Percentiles rank a stretch among this genome's conserved stretches.
Evolutionary conservation across 2,329 filamentous ascomycete genomes (phyloP).

Genomic region (Trichophyton schoenleinii): DNA sequence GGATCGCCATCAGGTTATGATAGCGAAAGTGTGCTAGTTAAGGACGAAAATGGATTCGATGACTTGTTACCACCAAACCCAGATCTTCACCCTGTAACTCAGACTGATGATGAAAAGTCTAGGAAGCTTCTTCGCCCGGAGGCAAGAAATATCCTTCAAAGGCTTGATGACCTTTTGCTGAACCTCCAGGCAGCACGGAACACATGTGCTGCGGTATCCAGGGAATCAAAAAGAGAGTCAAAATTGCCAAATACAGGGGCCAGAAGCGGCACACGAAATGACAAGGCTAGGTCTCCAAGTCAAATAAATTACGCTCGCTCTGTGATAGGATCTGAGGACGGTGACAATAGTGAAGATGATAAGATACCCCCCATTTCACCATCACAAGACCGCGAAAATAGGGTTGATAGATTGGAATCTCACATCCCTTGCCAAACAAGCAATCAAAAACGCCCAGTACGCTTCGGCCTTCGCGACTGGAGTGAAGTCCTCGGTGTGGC

Average conservation of each 20-base stretch:
- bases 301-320: too few species aligned
- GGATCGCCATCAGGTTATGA: conserved; percentile 9
- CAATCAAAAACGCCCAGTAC: conserved; percentile 3
- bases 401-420: background rate
- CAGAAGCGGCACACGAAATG: background rate
- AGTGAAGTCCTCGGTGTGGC: conserved; percentile 71
- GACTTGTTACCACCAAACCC: conserved; percentile 15
- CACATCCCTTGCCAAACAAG: background rate
- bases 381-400: background rate
- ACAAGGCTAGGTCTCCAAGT: background rate
- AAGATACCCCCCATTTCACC: background rate
- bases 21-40: conserved; percentile 1
- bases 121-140: conserved; percentile 53
- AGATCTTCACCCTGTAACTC: conserved; percentile 39
- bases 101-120: conserved; percentile 60
- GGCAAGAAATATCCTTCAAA: conserved; percentile 55
- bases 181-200: conserved; percentile 57
- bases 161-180: conserved; percentile 56
- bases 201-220: conserved; percentile 29
- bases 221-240: background rate
- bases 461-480: conserved; percentile 56
- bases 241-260: background rate
- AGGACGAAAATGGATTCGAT: conserved; percentile 9
- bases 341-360: background rate
- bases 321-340: background rate